Conservation (phyloP, 768 basidiomycete species). For the Boletus patriciae region DNA sequence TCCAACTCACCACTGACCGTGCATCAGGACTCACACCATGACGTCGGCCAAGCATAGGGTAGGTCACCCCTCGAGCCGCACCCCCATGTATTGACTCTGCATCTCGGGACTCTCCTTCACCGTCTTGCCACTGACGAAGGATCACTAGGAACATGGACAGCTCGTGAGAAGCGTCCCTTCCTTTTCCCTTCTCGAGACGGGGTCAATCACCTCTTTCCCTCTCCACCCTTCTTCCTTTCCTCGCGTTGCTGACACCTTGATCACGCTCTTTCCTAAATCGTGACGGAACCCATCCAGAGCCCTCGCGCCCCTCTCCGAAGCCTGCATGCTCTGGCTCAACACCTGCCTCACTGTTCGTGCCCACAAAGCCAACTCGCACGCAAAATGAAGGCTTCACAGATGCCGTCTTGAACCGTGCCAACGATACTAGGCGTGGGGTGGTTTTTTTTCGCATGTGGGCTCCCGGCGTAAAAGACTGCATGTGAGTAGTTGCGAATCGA, state of each 20-base stretch:
- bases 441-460: constrained; percentile 85
- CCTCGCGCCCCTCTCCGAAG: constrained; percentile 63
- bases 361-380: constrained; percentile 72
- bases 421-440: constrained; percentile 44
- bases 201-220: constrained; percentile 42
- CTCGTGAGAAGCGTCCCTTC: constrained; percentile 58
- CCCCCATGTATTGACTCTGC: neutral
- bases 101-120: constrained; percentile 56
- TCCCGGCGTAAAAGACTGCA: constrained; percentile 68
- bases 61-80: neutral
- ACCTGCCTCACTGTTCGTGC: constrained; percentile 77
- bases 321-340: constrained; percentile 81
- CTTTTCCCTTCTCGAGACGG: constrained; percentile 61
- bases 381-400: constrained; percentile 74
- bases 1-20: neutral
- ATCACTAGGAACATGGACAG: constrained; percentile 69
- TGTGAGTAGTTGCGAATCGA: constrained; percentile 53
- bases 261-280: neutral
- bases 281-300: constrained; percentile 45
- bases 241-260: neutral
- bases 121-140: constrained; percentile 55
- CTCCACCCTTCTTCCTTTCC: no score
- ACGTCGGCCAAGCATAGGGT: constrained; percentile 70
- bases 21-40: constrained; percentile 67
- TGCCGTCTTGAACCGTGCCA: constrained; percentile 45